Base-by-base conservation (phyloP, 257 asterid species). In the Solanum piurae region DNA sequence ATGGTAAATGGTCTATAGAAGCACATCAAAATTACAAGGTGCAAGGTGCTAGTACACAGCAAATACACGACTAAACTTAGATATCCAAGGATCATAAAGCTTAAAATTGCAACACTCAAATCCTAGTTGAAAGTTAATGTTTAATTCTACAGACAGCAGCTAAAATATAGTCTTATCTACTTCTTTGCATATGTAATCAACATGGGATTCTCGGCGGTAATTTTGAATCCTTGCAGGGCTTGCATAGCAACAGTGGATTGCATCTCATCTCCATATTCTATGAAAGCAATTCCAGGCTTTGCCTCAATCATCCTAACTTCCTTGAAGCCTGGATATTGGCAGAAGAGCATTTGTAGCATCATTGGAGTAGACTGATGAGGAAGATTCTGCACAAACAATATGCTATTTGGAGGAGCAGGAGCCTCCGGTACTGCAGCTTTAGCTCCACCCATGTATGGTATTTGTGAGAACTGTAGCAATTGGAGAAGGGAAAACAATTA, bases 321-420 rank as follows among this genome's bases (percentile, higher is more conserved):
- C 92, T 96, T 97, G 86, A 96, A 97, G 33, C 99, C 99, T 6
- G 96, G 91, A 86, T 92, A 93, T 83, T 96, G 99, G 80, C 94
- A 93, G 92, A 94, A 97, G 83, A 97, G 94, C 99, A 97, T 96
- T 90, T 97, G 99, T 84, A 97, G 94, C 99, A 95, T 96, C 95
- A 97, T 94, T 25, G 99, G 92, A 33, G 98, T 97, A 77, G 99
- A 91, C 90, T 96, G 98, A 87, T 95, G 99, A 68, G 99, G 99
- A 75, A 97, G 98, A 88, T 94, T 97, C 91, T 97, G 99, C 91
- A 96, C 73, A 88, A 97, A 95, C 88, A 97, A 83, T 85, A 97
- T 95, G 93, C 90, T 96, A 74, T 97, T 97, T 84, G 99, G 99
- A 29, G 99, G 99, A 84, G 98, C 99, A 72, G 99, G 99, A 9